Base-by-base conservation (phyloP, 352 stramenopile genomes). In the Phytophthora uliginosa region DNA sequence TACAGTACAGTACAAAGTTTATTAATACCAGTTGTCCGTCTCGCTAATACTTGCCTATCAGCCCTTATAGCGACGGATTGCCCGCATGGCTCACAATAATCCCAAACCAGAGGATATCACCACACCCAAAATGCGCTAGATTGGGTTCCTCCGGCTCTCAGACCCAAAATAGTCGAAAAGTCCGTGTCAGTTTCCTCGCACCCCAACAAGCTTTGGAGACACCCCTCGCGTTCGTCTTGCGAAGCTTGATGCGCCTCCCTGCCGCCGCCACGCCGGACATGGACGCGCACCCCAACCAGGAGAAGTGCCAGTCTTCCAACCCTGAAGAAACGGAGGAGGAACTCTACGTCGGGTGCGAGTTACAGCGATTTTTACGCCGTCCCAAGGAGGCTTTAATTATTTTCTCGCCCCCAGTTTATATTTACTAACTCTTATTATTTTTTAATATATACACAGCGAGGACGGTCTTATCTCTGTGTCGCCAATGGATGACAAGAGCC, bases 321-420 rank as follows among this genome's bases (percentile, higher is more conserved):
- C 40, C 50, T 3, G 54, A 66, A 51, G 62, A 83, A 33, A 78
- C 79, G 36, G 82, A 88, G 38, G 84, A 89, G 59, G 87, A 92
- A 75, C 73, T 88, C 53, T 88, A 88, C 31, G 85, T 94, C 45
- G 75, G 87, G 87, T 94, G 52, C n/a, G 67, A 53, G 22, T n/a
- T 66, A 22, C 58, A 67, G 28, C 62, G 45, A 48, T 56, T 66
- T 31, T 66, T 52, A 55, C 48, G 26, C 31, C 17, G 18, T 74
- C 59, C 48, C 57, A 71, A 47, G 57, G 10, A 20, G 53, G 24
- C 17, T 13, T 22, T 18, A 18, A 53, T 4, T 31, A 18, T 26
- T 26, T 26, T 18, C 47, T 53, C 20, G 5, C 7, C 6, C 47
- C 4, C 47, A 31, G 36, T 54, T 45, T 42, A 33, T 8, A 24